Conservation (phyloP, 2,329 filamentous ascomycete species). For the Trichoderma hamatum region DNA sequence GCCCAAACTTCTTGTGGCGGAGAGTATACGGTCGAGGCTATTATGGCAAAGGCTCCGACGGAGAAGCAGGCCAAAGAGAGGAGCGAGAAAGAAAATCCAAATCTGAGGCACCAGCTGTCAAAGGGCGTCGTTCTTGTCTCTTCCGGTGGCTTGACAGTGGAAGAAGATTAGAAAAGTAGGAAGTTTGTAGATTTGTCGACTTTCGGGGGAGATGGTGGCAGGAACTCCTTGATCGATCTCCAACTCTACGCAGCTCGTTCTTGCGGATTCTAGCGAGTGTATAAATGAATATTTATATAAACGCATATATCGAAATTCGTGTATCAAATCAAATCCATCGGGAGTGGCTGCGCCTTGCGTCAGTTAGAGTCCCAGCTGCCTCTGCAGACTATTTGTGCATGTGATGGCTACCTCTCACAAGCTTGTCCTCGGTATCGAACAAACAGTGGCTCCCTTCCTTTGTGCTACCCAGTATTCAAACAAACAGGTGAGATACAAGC, state of each 20-base stretch:
- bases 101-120: not conserved
- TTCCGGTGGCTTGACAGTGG: not conserved
- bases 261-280: not conserved
- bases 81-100: not conserved
- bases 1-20: not conserved
- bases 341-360: not conserved
- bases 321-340: not conserved
- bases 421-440: constrained; percentile 8
- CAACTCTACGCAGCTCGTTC: not conserved
- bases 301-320: not conserved
- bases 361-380: constrained; percentile 1
- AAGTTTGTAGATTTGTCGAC: not conserved
- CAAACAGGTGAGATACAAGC: not conserved
- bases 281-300: not conserved
- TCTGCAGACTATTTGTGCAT: not conserved
- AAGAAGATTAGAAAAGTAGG: not conserved
- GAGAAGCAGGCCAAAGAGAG: not conserved
- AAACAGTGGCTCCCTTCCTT: not conserved
- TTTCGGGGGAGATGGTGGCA: not conserved
- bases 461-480: not conserved
- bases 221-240: not conserved
- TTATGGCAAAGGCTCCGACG: not conserved
- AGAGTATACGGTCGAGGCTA: not conserved
- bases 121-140: not conserved
- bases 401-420: not conserved